phyloP scores from a whole-genome alignment of 768 basidiomycete genomes.

The Boletales sp. region DNA sequence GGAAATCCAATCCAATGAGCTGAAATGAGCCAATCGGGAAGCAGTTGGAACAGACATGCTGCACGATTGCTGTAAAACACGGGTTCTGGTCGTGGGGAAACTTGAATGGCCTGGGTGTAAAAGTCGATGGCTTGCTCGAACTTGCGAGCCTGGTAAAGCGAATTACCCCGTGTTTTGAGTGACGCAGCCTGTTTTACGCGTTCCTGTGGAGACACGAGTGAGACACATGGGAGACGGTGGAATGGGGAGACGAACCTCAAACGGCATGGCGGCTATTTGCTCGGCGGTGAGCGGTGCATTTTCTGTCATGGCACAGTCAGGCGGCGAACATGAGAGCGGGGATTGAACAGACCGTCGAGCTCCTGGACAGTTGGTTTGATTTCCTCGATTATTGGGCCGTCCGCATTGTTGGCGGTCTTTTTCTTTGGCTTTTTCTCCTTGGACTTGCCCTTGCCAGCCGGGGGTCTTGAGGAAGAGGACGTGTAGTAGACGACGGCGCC shows the following conservation, averaged over 20 bases:
- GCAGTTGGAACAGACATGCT: conserved; percentile 59
- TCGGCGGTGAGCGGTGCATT: conserved; percentile 46
- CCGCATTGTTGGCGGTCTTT: conserved; percentile 51
- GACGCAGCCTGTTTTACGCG: conserved; percentile 56
- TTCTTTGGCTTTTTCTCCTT: conserved; percentile 50
- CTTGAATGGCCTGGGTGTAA: conserved; percentile 73
- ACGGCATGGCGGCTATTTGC: conserved; percentile 54
- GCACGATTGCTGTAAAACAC: conserved; percentile 97
- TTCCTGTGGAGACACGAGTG: conserved; percentile 43
- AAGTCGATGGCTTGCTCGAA: conserved; percentile 57
- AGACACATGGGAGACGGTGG: background rate
- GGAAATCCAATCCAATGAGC: background rate
- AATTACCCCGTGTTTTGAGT: conserved; percentile 71
- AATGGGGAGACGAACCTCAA: conserved; percentile 43
- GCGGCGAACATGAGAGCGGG: background rate
- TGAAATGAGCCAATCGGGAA: background rate
- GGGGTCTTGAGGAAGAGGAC: conserved; percentile 33
- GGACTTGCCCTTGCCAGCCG: conserved; percentile 43
- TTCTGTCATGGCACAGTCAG: conserved; percentile 27
- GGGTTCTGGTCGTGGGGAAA: conserved; percentile 77
- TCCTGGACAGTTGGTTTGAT: conserved; percentile 42
- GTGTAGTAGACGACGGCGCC: conserved; percentile 69
- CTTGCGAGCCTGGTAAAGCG: conserved; percentile 60
- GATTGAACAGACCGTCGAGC: conserved; percentile 27
- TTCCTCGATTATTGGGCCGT: conserved; percentile 84